Evolutionary conservation across 495 filamentous ascomycete genomes (phyloP), one percentile per base, ranked within the genome.

Genomic region (Hypomontagnella submonticulosa): DNA sequence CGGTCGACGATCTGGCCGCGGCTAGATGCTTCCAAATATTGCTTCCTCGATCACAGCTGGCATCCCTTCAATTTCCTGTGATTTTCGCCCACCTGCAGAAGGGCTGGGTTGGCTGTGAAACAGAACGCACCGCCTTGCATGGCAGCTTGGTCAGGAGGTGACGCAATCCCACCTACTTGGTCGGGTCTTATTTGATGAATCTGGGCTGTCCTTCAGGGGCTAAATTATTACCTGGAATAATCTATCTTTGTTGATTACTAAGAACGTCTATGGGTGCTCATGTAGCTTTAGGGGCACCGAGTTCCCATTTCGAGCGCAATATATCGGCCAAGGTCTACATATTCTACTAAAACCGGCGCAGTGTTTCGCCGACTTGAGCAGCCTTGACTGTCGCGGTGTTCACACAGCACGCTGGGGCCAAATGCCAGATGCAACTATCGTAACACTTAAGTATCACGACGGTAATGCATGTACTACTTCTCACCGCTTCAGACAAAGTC

Each of bases 21-120:
- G 66, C 44, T 69, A 41, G 56, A 56, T 61, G 60, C 66, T 57
- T 69, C 30, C 57, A 23, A 61, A 51, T 50, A 64, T 64, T 59
- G 60, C 38, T 37, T 46, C 59, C 40, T 64, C 51, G 55, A 69
- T 68, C 54, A 68, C 43, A 58, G 55, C 49, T 59, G 65, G 59
- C 65, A 27, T 27, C 23, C 60, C 60, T 69, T 64, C 33, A 63
- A 68, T 69, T 56, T 69, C 60, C 46, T 44, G 27, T 40, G 11
- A 27, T 69, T 64, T 51, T 64, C 60, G 60, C 60, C 12, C 52
- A 50, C 46, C 36, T 64, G 66, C 56, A 69, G 48, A 37, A 40
- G 18, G 33, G 40, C 42, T 51, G 49, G 37, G 50, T 40, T 53
- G 27, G 50, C 44, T 36, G 60, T 69, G 59, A 15, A 53, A 68